These are phyloP conservation scores for Hawksworthiomyces lignivorus DNA, from an alignment of 2,329 filamentous ascomycete genomes.

Conservation along the genomic window DNA sequence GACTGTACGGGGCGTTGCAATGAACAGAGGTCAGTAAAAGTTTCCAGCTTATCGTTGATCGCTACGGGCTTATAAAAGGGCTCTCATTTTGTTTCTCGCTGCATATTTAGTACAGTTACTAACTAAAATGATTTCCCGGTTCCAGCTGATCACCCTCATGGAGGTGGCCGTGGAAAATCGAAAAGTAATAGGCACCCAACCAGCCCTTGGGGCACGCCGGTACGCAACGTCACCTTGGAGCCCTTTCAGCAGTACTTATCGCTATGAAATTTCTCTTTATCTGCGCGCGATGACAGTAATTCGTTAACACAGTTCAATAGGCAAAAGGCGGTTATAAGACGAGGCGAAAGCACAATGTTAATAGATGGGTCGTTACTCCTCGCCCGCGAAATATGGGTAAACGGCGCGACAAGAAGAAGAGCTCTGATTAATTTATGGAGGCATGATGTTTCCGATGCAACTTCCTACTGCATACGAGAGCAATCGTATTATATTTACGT, in stretches of 20 bases:
- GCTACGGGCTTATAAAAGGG: too few species aligned
- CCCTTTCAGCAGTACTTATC: background rate
- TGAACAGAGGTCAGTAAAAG: conserved; percentile 86
- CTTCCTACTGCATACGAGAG: too few species aligned
- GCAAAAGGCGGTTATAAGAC: conserved; percentile 91
- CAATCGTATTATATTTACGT: too few species aligned
- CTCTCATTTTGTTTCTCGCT: too few species aligned
- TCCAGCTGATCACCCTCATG: conserved; percentile 96
- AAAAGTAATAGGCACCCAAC: conserved; percentile 96
- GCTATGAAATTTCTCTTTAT: background rate
- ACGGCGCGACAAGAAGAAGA: conserved; percentile 57
- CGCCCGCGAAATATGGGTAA: conserved; percentile 87
- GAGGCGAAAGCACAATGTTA: conserved; percentile 76
- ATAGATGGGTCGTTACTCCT: conserved; percentile 82
- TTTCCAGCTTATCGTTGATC: too few species aligned
- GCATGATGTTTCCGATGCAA: too few species aligned
- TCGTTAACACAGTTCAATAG: too few species aligned
- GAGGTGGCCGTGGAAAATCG: conserved; percentile 97
- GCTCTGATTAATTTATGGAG: background rate
- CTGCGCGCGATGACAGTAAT: too few species aligned
- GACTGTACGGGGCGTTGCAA: conserved; percentile 92
- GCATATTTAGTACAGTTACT: too few species aligned
- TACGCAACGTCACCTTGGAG: too few species aligned
- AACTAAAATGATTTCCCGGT: too few species aligned
- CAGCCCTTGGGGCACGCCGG: conserved; percentile 92